These are phyloP conservation scores for Xanthoconium purpureum DNA, from an alignment of 768 basidiomycete species.

Conservation along the genomic window DNA sequence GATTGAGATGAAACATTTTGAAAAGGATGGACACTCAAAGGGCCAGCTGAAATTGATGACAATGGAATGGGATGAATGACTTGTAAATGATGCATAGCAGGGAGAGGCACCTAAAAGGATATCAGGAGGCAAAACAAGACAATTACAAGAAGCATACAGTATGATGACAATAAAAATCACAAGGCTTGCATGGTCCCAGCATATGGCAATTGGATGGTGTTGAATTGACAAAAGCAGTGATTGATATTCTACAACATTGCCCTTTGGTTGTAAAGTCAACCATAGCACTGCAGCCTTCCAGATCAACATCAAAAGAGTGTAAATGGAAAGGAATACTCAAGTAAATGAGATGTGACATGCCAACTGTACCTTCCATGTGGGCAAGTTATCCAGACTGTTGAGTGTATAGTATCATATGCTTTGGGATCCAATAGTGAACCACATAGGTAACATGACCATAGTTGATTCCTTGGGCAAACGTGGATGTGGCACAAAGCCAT, in stretches of 20 bases:
- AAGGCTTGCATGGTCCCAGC: background rate
- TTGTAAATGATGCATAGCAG: background rate
- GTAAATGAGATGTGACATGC: slow-evolving; percentile 1
- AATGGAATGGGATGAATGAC: too few relatives aligned
- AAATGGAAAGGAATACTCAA: background rate
- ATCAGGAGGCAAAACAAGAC: background rate
- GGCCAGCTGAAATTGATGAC: too few relatives aligned
- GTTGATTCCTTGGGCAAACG: slow-evolving; percentile 5
- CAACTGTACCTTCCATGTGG: background rate
- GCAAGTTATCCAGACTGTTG: slow-evolving; percentile 4
- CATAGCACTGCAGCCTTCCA: background rate
- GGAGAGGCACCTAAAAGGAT: background rate
- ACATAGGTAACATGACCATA: slow-evolving; percentile 2
- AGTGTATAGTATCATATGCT: slow-evolving; percentile 3
- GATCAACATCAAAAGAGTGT: background rate
- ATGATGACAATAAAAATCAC: background rate
- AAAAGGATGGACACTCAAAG: too few relatives aligned
- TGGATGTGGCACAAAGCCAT: slow-evolving; percentile 5
- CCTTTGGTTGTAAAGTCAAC: background rate
- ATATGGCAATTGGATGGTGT: background rate
- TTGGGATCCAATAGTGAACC: background rate
- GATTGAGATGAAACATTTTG: too few relatives aligned
- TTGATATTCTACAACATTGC: background rate
- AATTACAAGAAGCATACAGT: background rate
- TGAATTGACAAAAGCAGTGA: background rate